phyloP scores from a whole-genome alignment of 352 stramenopile species.

The Globisporangium yorkense region DNA sequence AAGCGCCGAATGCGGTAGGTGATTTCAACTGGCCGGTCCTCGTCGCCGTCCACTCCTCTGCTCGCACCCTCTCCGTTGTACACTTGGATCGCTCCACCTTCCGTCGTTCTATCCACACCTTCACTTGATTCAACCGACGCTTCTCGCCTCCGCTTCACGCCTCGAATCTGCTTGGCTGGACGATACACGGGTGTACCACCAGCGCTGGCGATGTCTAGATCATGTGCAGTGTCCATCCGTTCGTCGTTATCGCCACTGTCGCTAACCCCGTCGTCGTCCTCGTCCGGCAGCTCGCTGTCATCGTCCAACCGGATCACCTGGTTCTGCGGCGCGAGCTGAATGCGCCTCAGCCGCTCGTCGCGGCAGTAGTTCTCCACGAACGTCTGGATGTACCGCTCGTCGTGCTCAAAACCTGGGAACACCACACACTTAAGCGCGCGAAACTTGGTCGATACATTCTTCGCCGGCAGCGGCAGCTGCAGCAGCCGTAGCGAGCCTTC shows the following conservation, averaged over 20 bases:
- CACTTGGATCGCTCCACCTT: background rate
- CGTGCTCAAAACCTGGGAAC: constrained; percentile 51
- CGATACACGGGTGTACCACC: background rate
- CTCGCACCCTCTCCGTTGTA: background rate
- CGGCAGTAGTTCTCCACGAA: constrained; percentile 76
- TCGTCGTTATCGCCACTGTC: background rate
- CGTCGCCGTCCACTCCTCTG: background rate
- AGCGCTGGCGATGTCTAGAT: background rate
- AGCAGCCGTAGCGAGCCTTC: constrained; percentile 42
- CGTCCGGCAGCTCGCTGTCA: constrained; percentile 25
- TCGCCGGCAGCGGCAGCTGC: constrained; percentile 57
- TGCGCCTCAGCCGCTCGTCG: constrained; percentile 65
- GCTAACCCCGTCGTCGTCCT: constrained; percentile 15
- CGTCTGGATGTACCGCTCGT: constrained; percentile 62
- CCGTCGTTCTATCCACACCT: background rate
- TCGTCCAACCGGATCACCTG: constrained; percentile 41
- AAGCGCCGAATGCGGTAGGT: constrained; percentile 71
- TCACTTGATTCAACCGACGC: background rate
- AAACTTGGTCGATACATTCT: constrained; percentile 80
- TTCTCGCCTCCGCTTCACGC: constrained; percentile 2
- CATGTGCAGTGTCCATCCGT: background rate
- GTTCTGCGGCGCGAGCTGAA: constrained; percentile 51
- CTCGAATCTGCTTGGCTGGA: background rate
- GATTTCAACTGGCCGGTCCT: constrained; percentile 26
- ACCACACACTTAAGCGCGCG: constrained; percentile 67